phyloP scores from a whole-genome alignment of 2,329 filamentous ascomycete genomes.

The Pseudocercospora eumusae region DNA sequence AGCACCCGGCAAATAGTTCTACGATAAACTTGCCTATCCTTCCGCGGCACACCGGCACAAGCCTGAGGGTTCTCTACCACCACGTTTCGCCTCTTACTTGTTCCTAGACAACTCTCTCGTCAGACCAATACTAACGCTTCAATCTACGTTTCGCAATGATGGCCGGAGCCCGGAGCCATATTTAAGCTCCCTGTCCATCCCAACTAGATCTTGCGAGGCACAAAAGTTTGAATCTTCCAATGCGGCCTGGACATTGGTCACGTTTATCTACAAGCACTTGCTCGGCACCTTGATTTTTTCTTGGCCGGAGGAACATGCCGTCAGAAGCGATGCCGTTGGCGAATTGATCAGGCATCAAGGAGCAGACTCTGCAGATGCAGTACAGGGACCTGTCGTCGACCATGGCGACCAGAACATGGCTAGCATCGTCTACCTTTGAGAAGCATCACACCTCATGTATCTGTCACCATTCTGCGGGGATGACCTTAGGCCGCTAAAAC shows the following conservation, averaged over 20 bases:
- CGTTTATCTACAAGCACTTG: background rate
- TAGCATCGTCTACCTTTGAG: background rate
- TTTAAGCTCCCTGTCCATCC: background rate
- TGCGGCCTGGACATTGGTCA: background rate
- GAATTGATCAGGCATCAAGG: background rate
- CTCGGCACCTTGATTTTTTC: background rate
- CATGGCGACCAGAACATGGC: constrained; percentile 9
- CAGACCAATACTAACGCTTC: background rate
- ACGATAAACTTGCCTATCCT: constrained; percentile 1
- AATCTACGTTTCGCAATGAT: background rate
- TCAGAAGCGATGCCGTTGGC: background rate
- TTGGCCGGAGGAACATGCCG: background rate
- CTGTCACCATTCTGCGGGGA: background rate
- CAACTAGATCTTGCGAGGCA: background rate
- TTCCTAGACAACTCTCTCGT: background rate
- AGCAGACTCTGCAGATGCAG: background rate
- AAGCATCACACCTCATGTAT: background rate
- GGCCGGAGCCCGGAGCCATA: background rate
- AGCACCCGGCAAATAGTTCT: too few relatives aligned
- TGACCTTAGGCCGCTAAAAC: background rate
- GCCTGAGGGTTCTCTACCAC: constrained; percentile 2
- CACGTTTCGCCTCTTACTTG: background rate
- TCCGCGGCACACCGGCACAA: background rate
- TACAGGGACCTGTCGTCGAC: background rate
- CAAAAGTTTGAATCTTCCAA: background rate